Evolutionary conservation across 129 eudicot genomes (phyloP).

Genomic region (Centrapalus pauciflorus): DNA sequence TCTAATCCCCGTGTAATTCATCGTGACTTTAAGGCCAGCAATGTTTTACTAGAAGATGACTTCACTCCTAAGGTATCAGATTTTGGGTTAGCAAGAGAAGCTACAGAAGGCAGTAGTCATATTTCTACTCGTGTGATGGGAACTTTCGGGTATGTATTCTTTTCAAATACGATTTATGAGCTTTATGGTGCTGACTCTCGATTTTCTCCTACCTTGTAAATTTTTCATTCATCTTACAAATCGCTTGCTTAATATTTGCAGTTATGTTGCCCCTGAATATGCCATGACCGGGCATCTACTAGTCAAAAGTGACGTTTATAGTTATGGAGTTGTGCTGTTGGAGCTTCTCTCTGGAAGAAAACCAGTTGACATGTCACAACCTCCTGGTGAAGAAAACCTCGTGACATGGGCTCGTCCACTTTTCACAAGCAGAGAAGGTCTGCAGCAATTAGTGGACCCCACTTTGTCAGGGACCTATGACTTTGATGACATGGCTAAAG

Average conservation of each 20-base stretch:
- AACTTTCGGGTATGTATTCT: constrained; percentile 78
- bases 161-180: too few relatives aligned
- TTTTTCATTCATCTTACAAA: constrained; percentile 6
- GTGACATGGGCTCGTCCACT: constrained; percentile 95
- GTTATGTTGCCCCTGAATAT: constrained; percentile 98
- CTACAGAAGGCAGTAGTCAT: constrained; percentile 92
- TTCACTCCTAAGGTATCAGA: constrained; percentile 97
- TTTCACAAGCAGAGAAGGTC: constrained; percentile 75
- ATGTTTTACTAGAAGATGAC: constrained; percentile 84
- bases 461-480: constrained; percentile 50
- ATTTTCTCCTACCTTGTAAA: not conserved
- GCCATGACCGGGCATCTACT: constrained; percentile 99
- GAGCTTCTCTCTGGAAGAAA: constrained; percentile 88
- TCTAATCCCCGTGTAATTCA: constrained; percentile 98
- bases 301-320: constrained; percentile 93
- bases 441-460: constrained; percentile 72
- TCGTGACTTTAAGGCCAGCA: constrained; percentile 92
- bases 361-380: constrained; percentile 96
- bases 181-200: too few relatives aligned
- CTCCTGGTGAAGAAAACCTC: constrained; percentile 91
- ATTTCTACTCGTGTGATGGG: constrained; percentile 98
- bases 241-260: constrained; percentile 29
- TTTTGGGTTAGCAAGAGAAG: constrained; percentile 95
- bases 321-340: constrained; percentile 88
- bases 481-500: constrained; percentile 88